These are phyloP conservation scores for Chloranthus sessilifolius DNA, from an alignment of 164 flowering plant genomes.

Conservation along the genomic window DNA sequence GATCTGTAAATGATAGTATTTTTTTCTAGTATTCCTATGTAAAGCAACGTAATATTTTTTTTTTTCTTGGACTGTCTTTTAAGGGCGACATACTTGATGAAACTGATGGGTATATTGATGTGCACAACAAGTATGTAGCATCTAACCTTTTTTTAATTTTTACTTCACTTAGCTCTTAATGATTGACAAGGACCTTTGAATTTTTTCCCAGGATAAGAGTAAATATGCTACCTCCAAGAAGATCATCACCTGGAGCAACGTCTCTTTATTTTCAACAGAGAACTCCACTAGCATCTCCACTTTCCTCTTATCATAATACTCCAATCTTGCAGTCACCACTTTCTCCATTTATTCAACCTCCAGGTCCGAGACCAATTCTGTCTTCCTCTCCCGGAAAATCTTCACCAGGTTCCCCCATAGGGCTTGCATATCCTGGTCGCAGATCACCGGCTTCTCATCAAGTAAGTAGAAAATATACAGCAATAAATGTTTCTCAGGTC, in stretches of 20 bases:
- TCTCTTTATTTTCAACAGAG: slow-evolving; percentile 14
- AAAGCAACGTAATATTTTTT: not conserved
- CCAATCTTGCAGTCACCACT: slow-evolving; percentile 37
- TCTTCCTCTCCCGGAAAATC: slow-evolving; percentile 30
- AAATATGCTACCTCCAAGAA: slow-evolving; percentile 18
- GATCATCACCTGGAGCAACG: slow-evolving; percentile 19
- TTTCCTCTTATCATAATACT: slow-evolving; percentile 29
- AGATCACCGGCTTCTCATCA: slow-evolving; percentile 24
- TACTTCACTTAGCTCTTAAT: not conserved
- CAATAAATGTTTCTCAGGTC: not conserved
- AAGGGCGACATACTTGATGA: slow-evolving; percentile 70
- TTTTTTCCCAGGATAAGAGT: slow-evolving; percentile 25
- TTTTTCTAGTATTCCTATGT: not conserved
- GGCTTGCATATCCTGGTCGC: slow-evolving; percentile 1
- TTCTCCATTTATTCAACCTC: slow-evolving; percentile 31
- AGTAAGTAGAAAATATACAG: slow-evolving; percentile 14
- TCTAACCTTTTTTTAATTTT: not conserved
- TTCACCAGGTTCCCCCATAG: slow-evolving; percentile 22
- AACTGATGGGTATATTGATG: slow-evolving; percentile 58
- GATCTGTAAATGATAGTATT: too few species aligned
- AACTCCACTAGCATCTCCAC: slow-evolving; percentile 36
- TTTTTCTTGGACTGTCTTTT: slow-evolving; percentile 3
- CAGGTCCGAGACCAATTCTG: slow-evolving; percentile 23
- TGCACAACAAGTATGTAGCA: slow-evolving; percentile 45
- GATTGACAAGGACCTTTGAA: not conserved